Percentiles rank a stretch among this genome's conserved stretches.
phyloP scores from a whole-genome alignment of 352 stramenopile species.

The Globisporangium carolinianum region DNA sequence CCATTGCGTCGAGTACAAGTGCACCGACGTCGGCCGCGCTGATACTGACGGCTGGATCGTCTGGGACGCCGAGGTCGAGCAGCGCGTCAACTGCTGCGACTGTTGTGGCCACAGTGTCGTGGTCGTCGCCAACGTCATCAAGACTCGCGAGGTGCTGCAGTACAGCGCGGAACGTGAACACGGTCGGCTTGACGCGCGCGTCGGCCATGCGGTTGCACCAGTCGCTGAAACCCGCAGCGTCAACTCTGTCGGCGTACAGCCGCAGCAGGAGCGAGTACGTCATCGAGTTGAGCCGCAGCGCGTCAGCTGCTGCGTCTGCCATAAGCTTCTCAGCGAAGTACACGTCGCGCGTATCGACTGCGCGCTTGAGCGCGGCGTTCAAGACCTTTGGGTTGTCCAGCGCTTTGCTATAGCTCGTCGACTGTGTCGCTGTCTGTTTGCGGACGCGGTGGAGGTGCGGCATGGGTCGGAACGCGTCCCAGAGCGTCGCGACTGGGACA shows the following conservation, averaged over 20 bases:
- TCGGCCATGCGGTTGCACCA: slow-evolving; percentile 47
- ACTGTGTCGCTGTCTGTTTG: slow-evolving; percentile 9
- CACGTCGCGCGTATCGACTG: slow-evolving; percentile 41
- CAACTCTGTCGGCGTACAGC: slow-evolving; percentile 39
- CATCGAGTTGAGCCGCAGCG: slow-evolving; percentile 54
- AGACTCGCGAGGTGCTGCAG: slow-evolving; percentile 30
- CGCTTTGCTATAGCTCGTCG: slow-evolving; percentile 4
- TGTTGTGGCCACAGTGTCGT: no score
- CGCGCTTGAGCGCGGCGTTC: slow-evolving; percentile 56
- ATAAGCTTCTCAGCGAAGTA: slow-evolving; percentile 51
- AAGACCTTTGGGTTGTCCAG: slow-evolving; percentile 32
- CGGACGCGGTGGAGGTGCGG: slow-evolving; percentile 34
- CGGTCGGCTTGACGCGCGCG: slow-evolving; percentile 28
- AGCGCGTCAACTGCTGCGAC: slow-evolving; percentile 17
- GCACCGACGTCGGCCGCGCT: slow-evolving; percentile 16
- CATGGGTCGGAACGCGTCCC: slow-evolving; percentile 42
- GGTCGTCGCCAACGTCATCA: no score
- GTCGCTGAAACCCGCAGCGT: slow-evolving; percentile 34
- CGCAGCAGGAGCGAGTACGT: slow-evolving; percentile 69
- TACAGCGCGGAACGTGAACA: slow-evolving; percentile 51
- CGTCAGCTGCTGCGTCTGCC: slow-evolving; percentile 21
- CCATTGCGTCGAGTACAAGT: slow-evolving; percentile 29
- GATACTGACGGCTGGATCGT: background rate
- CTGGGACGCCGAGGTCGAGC: slow-evolving; percentile 13
- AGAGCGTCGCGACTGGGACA: slow-evolving; percentile 42